Evolutionary conservation across 106 monocot genomes (phyloP).

Genomic region (Agapanthus africanus): DNA sequence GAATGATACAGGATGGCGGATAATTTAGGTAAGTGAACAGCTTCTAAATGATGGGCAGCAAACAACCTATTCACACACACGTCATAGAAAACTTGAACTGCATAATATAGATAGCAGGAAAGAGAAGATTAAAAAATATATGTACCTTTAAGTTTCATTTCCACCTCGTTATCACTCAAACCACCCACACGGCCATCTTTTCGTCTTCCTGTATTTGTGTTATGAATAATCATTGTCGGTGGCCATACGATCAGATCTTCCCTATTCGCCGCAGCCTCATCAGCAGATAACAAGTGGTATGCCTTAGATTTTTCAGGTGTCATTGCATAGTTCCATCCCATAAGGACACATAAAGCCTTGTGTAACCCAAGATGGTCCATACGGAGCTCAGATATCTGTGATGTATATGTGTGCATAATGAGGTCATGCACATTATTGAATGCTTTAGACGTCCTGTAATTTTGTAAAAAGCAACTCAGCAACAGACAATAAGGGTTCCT

Average conservation of each 20-base stretch:
- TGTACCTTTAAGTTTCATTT: conserved; percentile 75
- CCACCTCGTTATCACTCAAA: conserved; percentile 78
- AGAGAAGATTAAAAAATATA: not conserved
- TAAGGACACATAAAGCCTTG: conserved; percentile 81
- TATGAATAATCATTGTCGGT: conserved; percentile 68
- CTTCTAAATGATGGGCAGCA: not conserved
- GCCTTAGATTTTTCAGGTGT: conserved; percentile 61
- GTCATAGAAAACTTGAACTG: not conserved
- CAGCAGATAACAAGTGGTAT: conserved; percentile 53
- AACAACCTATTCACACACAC: not conserved
- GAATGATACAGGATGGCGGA: too few relatives aligned
- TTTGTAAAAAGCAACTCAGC: not conserved
- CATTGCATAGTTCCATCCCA: conserved; percentile 71
- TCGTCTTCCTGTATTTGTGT: conserved; percentile 50
- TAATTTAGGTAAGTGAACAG: not conserved
- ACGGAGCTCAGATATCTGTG: conserved; percentile 40
- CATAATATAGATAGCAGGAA: not conserved
- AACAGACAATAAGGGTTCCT: not conserved
- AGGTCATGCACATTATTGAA: conserved; percentile 58
- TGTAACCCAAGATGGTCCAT: conserved; percentile 82
- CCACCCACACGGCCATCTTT: conserved; percentile 72
- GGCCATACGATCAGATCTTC: conserved; percentile 88
- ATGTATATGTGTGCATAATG: conserved; percentile 54
- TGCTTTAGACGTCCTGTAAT: conserved; percentile 58
- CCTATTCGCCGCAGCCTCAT: conserved; percentile 45